phyloP scores from a whole-genome alignment of 2,329 filamentous ascomycete genomes.

The Coniochaeta pulveracea region DNA sequence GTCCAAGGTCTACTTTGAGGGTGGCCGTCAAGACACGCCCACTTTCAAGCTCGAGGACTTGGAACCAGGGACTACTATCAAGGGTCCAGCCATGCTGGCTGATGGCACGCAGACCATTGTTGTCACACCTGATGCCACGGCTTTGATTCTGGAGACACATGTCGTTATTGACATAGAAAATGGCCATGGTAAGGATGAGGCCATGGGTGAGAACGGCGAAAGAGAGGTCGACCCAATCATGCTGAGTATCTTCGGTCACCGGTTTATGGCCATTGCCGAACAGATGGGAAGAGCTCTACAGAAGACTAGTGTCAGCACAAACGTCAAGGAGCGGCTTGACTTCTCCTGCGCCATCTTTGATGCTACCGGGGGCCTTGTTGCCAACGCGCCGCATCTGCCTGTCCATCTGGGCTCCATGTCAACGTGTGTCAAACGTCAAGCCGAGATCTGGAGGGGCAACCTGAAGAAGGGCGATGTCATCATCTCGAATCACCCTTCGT shows the following conservation, averaged over 20 bases:
- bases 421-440: constrained; percentile 70
- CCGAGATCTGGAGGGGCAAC: constrained; percentile 69
- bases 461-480: constrained; percentile 71
- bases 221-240: constrained; percentile 61
- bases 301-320: constrained; percentile 70
- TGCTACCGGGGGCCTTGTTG: constrained; percentile 62
- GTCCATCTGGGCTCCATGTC: constrained; percentile 78
- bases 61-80: constrained; percentile 57
- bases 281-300: constrained; percentile 73
- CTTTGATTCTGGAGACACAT: constrained; percentile 72
- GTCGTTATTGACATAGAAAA: constrained; percentile 74
- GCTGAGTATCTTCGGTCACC: constrained; percentile 68
- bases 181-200: constrained; percentile 17
- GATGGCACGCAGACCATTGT: constrained; percentile 89
- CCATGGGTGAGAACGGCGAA: constrained; percentile 15
- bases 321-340: constrained; percentile 73
- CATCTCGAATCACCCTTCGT: constrained; percentile 76
- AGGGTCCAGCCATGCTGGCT: constrained; percentile 75
- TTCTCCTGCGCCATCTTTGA: constrained; percentile 79
- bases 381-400: constrained; percentile 70
- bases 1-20: constrained; percentile 73
- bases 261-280: constrained; percentile 79
- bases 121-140: constrained; percentile 66
- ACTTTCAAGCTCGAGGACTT: constrained; percentile 75
- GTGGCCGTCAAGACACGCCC: constrained; percentile 64